These are phyloP conservation scores for Apophysomyces sp. DNA, from an alignment of 371 early-diverging fungal species.

Conservation along the genomic window DNA sequence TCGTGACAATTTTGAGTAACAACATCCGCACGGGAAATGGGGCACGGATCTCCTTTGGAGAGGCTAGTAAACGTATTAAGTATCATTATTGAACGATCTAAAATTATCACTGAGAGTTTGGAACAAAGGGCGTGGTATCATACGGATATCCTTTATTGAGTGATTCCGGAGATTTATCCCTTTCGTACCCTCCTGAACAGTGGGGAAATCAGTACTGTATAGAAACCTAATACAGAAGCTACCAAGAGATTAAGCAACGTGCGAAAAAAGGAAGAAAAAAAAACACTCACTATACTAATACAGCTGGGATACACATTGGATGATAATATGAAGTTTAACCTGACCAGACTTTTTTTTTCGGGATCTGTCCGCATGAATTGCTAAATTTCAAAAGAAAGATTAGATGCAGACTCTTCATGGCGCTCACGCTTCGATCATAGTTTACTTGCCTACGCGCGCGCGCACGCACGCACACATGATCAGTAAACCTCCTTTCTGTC, in stretches of 20 bases:
- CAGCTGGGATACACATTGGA: too few relatives aligned
- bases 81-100: background rate
- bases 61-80: background rate
- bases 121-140: background rate
- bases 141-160: background rate
- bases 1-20: background rate
- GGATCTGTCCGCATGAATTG: too few relatives aligned
- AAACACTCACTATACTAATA: too few relatives aligned
- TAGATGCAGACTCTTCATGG: background rate
- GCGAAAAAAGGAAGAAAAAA: too few relatives aligned
- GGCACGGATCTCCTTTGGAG: background rate
- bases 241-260: background rate
- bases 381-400: too few relatives aligned
- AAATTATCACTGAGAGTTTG: background rate
- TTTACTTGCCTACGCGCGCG: too few relatives aligned
- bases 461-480: background rate
- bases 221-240: background rate
- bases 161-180: background rate
- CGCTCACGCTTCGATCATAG: too few relatives aligned
- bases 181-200: background rate
- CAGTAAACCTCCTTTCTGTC: background rate
- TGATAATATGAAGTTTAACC: too few relatives aligned
- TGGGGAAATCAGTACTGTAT: background rate
- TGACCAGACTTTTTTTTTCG: too few relatives aligned
- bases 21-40: background rate